These are phyloP conservation scores for Myrmaecium sp. DNA, from an alignment of 2,329 filamentous ascomycete genomes.

Conservation along the genomic window DNA sequence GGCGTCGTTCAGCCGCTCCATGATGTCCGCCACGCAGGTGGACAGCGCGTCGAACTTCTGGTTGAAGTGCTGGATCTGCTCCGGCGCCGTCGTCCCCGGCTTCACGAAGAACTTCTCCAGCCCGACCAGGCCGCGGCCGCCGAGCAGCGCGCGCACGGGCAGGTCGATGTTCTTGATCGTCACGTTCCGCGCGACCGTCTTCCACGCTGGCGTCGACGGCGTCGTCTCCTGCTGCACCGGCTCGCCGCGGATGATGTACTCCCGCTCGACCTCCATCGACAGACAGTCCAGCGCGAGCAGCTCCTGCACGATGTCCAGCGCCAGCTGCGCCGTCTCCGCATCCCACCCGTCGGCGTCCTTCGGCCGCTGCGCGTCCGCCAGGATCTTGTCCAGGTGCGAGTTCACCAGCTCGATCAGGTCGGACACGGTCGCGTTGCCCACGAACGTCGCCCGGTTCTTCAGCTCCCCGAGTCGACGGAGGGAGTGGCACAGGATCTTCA, in stretches of 20 bases:
- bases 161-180: too few species aligned
- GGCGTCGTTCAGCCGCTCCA: constrained; percentile 68
- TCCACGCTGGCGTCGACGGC: constrained; percentile 52
- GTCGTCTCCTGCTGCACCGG: constrained; percentile 52
- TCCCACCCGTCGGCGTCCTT: constrained; percentile 10
- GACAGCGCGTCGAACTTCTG: constrained; percentile 46
- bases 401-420: constrained; percentile 49
- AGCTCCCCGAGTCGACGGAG: constrained; percentile 17
- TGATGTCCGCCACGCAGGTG: constrained; percentile 50
- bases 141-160: constrained; percentile 56
- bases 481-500: constrained; percentile 18
- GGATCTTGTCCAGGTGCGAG: constrained; percentile 32
- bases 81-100: constrained; percentile 21
- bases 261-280: constrained; percentile 50
- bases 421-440: constrained; percentile 27
- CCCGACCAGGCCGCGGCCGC: constrained; percentile 52
- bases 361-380: constrained; percentile 15
- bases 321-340: constrained; percentile 25
- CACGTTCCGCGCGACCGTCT: too few species aligned
- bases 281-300: constrained; percentile 56
- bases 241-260: constrained; percentile 42
- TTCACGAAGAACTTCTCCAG: constrained; percentile 50
- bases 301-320: constrained; percentile 47
- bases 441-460: constrained; percentile 17
- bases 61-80: constrained; percentile 60